These are phyloP conservation scores for Nemania sp. DNA, from an alignment of 2,329 filamentous ascomycete genomes.

Conservation along the genomic window DNA sequence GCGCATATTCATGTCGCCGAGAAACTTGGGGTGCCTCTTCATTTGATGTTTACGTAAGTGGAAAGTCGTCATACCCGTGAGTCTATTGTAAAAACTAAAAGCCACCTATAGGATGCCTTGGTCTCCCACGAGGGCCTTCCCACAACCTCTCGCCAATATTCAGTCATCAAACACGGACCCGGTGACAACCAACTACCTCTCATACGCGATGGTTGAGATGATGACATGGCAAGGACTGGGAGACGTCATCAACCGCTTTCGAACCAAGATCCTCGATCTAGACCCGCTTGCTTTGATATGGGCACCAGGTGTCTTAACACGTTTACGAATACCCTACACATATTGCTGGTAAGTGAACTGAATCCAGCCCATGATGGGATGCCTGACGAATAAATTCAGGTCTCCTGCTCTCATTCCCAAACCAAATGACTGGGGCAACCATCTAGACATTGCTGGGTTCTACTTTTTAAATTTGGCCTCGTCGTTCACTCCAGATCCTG, in stretches of 20 bases:
- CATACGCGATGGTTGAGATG: constrained; percentile 85
- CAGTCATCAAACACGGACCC: constrained; percentile 70
- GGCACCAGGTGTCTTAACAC: constrained; percentile 78
- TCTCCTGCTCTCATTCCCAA: constrained; percentile 54
- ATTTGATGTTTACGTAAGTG: constrained; percentile 73
- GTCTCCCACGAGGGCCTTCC: constrained; percentile 83
- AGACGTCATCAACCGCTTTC: constrained; percentile 87
- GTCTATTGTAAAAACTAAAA: too few relatives aligned
- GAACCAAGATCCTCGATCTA: constrained; percentile 69
- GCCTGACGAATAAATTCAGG: constrained; percentile 28
- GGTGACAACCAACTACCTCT: constrained; percentile 72
- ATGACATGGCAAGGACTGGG: constrained; percentile 92
- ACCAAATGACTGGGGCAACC: constrained; percentile 57
- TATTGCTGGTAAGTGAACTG: constrained; percentile 73
- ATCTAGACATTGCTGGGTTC: constrained; percentile 59
- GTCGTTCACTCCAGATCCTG: constrained; percentile 41
- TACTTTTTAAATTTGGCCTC: constrained; percentile 53
- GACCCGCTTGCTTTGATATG: constrained; percentile 80
- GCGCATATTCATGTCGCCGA: constrained; percentile 69
- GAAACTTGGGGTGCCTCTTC: constrained; percentile 66
- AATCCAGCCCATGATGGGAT: neutral
- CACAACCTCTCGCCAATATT: constrained; percentile 84
- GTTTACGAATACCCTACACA: constrained; percentile 79
- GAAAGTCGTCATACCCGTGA: constrained; percentile 7
- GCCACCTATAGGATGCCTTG: constrained; percentile 69